These are phyloP conservation scores for Larix kaempferi DNA, from an alignment of 75 land plant species.

Conservation along the genomic window DNA sequence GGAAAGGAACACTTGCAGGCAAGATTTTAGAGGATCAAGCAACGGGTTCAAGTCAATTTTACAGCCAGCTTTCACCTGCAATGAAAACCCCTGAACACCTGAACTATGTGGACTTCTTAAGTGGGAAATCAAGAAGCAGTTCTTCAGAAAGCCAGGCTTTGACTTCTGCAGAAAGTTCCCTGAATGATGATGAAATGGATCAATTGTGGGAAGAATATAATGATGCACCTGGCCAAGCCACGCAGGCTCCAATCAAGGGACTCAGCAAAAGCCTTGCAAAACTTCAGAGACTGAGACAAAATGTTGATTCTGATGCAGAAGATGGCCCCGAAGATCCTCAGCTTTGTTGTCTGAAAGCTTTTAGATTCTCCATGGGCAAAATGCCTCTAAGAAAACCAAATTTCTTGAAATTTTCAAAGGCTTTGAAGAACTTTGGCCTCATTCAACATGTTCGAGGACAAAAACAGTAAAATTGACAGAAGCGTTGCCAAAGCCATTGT, in stretches of 20 bases:
- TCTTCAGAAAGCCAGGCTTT: background rate
- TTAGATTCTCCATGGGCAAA: conserved; percentile 3
- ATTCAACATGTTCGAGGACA: conserved; percentile 8
- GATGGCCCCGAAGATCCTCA: conserved; percentile 3
- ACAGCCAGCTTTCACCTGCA: background rate
- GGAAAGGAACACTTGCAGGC: conserved; percentile 9
- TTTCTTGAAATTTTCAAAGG: conserved; percentile 9
- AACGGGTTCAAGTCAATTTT: background rate
- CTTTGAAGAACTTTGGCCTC: conserved; percentile 9
- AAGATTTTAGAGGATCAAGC: conserved; percentile 5
- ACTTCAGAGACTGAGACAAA: background rate
- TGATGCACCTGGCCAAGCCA: background rate
- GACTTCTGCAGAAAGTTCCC: background rate
- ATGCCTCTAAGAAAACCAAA: conserved; percentile 7
- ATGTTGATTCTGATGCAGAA: conserved; percentile 5
- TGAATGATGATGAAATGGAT: conserved; percentile 12
- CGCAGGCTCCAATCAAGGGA: background rate
- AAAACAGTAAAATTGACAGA: background rate
- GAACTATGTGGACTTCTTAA: background rate
- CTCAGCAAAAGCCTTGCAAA: conserved; percentile 7
- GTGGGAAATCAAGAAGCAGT: background rate
- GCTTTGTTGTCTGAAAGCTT: conserved; percentile 10
- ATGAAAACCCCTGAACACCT: background rate
- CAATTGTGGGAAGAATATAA: conserved; percentile 12
- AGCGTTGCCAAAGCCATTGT: no score